A percentile compares a stretch with the other conserved stretches of the same genome.
These are phyloP conservation scores for Grifola frondosa DNA, from an alignment of 1,284 basidiomycete genomes.

Conservation along the genomic window DNA sequence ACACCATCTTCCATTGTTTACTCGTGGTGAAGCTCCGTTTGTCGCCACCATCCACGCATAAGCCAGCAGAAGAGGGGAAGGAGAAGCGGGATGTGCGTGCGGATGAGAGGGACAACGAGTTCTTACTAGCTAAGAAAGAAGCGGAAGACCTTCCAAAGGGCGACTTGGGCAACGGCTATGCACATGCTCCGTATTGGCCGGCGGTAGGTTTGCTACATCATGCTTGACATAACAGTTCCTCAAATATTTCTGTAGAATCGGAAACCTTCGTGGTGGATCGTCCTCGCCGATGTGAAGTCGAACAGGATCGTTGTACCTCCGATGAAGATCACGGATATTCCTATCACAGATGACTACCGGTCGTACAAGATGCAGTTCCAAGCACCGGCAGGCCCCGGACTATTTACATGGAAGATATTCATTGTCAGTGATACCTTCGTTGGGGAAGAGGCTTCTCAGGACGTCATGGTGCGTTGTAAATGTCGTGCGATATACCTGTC, in stretches of 20 bases:
- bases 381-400: conserved; percentile 81
- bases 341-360: conserved; percentile 72
- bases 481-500: conserved; percentile 2
- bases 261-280: conserved; percentile 88
- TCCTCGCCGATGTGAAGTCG: conserved; percentile 89
- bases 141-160: conserved; percentile 53
- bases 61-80: conserved; percentile 51
- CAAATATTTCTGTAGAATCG: conserved; percentile 53
- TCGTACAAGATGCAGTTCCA: conserved; percentile 94
- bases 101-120: conserved; percentile 66
- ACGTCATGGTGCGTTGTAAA: conserved; percentile 62
- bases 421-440: conserved; percentile 88
- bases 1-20: conserved; percentile 90
- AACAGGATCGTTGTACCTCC: conserved; percentile 92
- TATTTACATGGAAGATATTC: conserved; percentile 90
- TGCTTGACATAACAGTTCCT: not conserved
- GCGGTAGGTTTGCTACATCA: conserved; percentile 50
- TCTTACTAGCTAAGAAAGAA: conserved; percentile 63
- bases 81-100: conserved; percentile 47
- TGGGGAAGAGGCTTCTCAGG: conserved; percentile 74
- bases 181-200: conserved; percentile 92
- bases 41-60: conserved; percentile 47
- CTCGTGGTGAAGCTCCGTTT: conserved; percentile 82
- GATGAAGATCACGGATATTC: conserved; percentile 79
- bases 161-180: conserved; percentile 54